Base-by-base conservation (phyloP, 805 yeast species). In the Lipomyces sp. region DNA sequence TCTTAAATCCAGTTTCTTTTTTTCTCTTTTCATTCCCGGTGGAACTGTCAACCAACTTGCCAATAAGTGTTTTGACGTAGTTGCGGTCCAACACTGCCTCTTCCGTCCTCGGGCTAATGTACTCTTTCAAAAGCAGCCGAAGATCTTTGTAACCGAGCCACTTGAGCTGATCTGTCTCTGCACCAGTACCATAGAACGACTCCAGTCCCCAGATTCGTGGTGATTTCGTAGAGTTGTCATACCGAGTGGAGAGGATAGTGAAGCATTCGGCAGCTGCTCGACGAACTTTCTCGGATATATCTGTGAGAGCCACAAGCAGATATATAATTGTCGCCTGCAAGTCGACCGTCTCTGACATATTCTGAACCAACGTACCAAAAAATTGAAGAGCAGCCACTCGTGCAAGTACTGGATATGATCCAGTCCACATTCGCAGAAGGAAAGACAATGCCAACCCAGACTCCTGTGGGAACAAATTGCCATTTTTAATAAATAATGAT, bases 71-170 rank as follows among this genome's bases (percentile, higher is more conserved):
- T 34, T 39, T 54, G 66, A 86, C 76, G 72, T 84, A 86, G 33
- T 79, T 76, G 42, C 77, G 77, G 70, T 88, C 92, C 68, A 87
- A 76, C 29, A 80, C 77, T 63, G 84, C 80, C 64, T 84, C 86
- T 7, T 79, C 76, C 48, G 74, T 71, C 64, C 76, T 70, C 34
- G 80, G 78, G 64, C 79, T 67, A 54, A 87, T 73, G 6, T 77
- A 66, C 11, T 64, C 77, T 15, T 75, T 73, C 15, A 85, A 65
- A 69, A 90, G 77, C 1, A 72, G 63, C 29, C 76, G 77, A n/a
- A 86, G 85, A 74, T 92, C 97, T 57, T 84, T 84, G 48, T 92
- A 89, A 30, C 88, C 78, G 6, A 80, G 73, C 79, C 80, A 79
- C 33, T 90, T 81, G 62, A 87, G 79, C 33, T 89, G 76, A 18